These are phyloP conservation scores for Arabidopsis hybrid DNA, from an alignment of 441 rosid species.

Conservation along the genomic window DNA sequence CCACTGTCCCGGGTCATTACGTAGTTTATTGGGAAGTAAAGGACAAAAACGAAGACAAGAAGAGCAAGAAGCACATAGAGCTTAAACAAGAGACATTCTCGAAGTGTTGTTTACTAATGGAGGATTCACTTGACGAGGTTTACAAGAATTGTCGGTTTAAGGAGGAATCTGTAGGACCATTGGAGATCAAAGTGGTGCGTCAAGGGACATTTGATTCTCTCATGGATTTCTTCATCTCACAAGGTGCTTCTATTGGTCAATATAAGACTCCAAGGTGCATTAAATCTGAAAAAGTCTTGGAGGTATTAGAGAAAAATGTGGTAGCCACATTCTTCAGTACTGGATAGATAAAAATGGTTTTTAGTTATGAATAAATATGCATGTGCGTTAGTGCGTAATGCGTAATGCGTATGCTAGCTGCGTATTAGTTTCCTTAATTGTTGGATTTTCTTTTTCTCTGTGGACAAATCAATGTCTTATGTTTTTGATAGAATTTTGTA, in stretches of 20 bases:
- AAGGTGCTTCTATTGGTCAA: constrained; percentile 72
- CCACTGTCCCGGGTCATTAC: neutral
- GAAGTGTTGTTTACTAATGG: neutral
- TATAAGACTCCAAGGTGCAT: constrained; percentile 78
- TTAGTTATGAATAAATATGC: neutral
- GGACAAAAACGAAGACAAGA: neutral
- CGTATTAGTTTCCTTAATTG: neutral
- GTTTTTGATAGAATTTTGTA: neutral
- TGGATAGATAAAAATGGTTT: neutral
- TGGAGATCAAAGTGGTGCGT: neutral
- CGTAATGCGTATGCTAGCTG: neutral
- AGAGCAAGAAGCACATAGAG: neutral
- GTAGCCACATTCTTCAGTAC: neutral
- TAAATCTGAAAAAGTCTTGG: neutral
- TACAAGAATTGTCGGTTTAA: neutral
- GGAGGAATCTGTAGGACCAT: neutral
- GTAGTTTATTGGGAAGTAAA: neutral
- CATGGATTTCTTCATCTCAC: constrained; percentile 72
- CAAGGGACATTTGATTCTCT: constrained; percentile 42
- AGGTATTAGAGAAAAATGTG: neutral
- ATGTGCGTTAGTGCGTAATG: neutral
- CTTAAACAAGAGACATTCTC: neutral
- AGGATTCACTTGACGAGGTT: neutral
- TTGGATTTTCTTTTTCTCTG: neutral
- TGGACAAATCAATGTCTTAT: too few relatives aligned